These are phyloP conservation scores for Rhizopogon roseolus DNA, from an alignment of 768 basidiomycete genomes.

Conservation along the genomic window DNA sequence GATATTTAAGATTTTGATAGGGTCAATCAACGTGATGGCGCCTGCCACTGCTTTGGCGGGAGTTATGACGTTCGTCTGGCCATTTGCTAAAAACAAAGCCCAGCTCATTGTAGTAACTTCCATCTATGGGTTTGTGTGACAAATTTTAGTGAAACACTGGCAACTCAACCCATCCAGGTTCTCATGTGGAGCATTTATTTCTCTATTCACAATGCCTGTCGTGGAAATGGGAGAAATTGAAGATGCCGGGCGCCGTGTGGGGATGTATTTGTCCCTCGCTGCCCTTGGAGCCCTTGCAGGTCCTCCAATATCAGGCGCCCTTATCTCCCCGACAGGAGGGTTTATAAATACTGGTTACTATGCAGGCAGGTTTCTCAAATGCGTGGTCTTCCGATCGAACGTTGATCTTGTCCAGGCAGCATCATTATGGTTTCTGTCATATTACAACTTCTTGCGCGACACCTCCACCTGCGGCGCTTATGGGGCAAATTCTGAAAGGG, in stretches of 20 bases:
- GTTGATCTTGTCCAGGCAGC: conserved; percentile 21
- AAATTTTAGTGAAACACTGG: not conserved
- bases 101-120: conserved; percentile 50
- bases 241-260: conserved; percentile 62
- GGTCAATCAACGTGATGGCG: conserved; percentile 63
- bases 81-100: conserved; percentile 43
- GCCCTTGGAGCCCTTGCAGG: conserved; percentile 65
- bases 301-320: conserved; percentile 72
- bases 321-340: conserved; percentile 45
- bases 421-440: conserved; percentile 35
- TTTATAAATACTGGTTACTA: conserved; percentile 36
- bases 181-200: conserved; percentile 57
- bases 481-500: conserved; percentile 27
- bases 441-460: conserved; percentile 35
- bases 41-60: conserved; percentile 58
- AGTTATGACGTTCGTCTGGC: conserved; percentile 67
- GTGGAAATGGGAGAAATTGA: conserved; percentile 54
- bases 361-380: conserved; percentile 26
- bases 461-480: conserved; percentile 35
- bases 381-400: not conserved
- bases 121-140: conserved; percentile 53
- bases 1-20: conserved; percentile 24
- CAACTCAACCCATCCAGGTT: conserved; percentile 32
- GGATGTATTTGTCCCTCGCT: conserved; percentile 58
- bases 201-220: conserved; percentile 51